Evolutionary conservation across 805 yeast species (phyloP), one percentile per base, ranked within the genome.

Genomic region (Priceomyces melissophilus): DNA sequence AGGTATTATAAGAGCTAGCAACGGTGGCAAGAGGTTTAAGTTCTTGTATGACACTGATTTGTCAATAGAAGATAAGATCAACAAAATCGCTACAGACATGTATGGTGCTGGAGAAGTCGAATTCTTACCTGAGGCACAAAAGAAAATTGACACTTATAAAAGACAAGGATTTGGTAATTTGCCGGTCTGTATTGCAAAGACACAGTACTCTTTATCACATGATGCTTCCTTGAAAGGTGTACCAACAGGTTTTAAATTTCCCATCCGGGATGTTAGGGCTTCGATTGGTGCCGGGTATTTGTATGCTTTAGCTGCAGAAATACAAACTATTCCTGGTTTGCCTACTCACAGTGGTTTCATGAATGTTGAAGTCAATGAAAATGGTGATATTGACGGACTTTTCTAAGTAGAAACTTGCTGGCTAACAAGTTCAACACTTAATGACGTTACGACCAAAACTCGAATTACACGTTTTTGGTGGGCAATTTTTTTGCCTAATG

Each of bases 341-440:
- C 87, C 93, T 43, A 85, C 95, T 3, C 86, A 84, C 58, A 81
- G 87, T 60, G 93, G 95, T 31, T 85, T 81, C 67, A 85, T 85
- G 91, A 84, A 85, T 53, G 88, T 85, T 38, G 93, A 85, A 64
- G 88, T 85, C 39, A 76, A 79, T 55, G 87, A 81, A 32, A 78
- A 84, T 47, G 91, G 90, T 42, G 87, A 85, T 56, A 85, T 85
- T 50, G 90, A 84, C 54, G 93, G 93, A 37, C 75, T 85, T 66
- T 84, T 84, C 58, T 84, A 55, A 42, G 30, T 13, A 12, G 30
- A 14, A 23, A 33, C 27, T 29, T 15, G 12, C 15, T 29, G 23
- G 20, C 30, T 39, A 30, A 39, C 37, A 44, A 48, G 52, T 51
- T 51, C 55, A 51, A 51, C 55, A 49, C 54, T 49, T 46, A 45